Base-by-base conservation (phyloP, 1,284 basidiomycete species). In the Trametes polyzona region DNA sequence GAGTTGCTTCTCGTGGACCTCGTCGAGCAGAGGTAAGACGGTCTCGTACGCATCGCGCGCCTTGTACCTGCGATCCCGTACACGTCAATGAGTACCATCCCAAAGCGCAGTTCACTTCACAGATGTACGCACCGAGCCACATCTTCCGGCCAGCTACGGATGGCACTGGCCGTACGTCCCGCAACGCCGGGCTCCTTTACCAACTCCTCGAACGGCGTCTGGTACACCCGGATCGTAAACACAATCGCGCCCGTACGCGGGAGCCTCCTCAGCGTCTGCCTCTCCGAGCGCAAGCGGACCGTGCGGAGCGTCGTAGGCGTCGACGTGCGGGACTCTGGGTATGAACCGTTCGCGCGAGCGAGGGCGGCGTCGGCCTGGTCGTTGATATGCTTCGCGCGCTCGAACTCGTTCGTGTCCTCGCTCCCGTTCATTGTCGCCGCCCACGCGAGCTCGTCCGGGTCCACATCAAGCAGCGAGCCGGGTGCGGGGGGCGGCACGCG, bases 161-260 rank as follows among this genome's bases (percentile, higher is more conserved):
- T 74, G 3, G 88, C 87, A 55, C 79, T 83, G 11, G 86, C 88
- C 67, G 92, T 69, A 30, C 91, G 76, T 44, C 80, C 86, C 0
- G 87, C 83, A 7, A 89, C 81, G 1, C 87, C 89, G 14, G 74
- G 76, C 67, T 92, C 90, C 51, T 75, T 66, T 26, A 73, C 83
- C 1, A 93, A 69, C 41, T 82, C 77, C 35, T 76, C 78, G 9
- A 92, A 70, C 5, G 82, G 81, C n/a, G 82, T 83, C 57, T 88
- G 65, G 69, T 92, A 90, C 33, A 88, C 88, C 16, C 88, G 78
- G 64, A 93, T 88, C 37, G 86, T 88, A 69, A 93, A 93, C n/a
- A 88, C 76, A 39, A 93, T 78, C 14, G 84, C 87, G 2, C 90
- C 90, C 23, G 81, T 85, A 10, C 77, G 74, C 2, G 85, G 81